These are phyloP conservation scores for Erysimum pusillum DNA, from an alignment of 441 rosid species.

Conservation along the genomic window DNA sequence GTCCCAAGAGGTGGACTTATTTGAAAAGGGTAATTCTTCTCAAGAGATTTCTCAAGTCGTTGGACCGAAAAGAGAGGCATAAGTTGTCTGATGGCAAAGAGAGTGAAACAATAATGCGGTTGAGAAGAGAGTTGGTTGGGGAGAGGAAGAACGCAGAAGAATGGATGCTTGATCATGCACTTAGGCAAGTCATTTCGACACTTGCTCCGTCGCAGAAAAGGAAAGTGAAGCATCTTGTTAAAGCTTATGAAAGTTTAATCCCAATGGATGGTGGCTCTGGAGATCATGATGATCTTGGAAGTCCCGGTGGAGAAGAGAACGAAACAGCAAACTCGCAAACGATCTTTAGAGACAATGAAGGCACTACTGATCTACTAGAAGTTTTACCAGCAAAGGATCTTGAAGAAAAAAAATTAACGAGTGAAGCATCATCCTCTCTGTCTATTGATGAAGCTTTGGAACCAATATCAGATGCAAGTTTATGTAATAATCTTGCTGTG, in stretches of 20 bases:
- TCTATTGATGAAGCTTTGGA: constrained; percentile 31
- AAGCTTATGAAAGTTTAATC: constrained; percentile 80
- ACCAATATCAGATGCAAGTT: constrained; percentile 23
- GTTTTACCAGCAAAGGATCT: constrained; percentile 21
- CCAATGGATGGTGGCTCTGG: constrained; percentile 49
- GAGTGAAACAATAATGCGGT: constrained; percentile 40
- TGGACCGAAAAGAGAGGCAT: constrained; percentile 60
- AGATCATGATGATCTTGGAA: constrained; percentile 40
- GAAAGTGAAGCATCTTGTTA: constrained; percentile 84
- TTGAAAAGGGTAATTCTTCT: constrained; percentile 79
- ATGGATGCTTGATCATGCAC: constrained; percentile 99
- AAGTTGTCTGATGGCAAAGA: constrained; percentile 53
- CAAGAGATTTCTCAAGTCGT: constrained; percentile 81
- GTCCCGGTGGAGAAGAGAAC: constrained; percentile 19
- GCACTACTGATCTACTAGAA: constrained; percentile 26
- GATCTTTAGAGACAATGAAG: background rate
- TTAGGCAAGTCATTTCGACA: constrained; percentile 74
- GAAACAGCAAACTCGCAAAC: constrained; percentile 5
- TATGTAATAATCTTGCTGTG: constrained; percentile 21
- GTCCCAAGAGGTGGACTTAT: constrained; percentile 74
- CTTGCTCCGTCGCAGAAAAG: constrained; percentile 87
- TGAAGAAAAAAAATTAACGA: constrained; percentile 25
- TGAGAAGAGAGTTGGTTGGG: constrained; percentile 51
- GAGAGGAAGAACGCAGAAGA: constrained; percentile 77
- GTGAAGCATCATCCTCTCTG: constrained; percentile 37